phyloP scores from a whole-genome alignment of 2,329 filamentous ascomycete species.

The Apiospora phragmitis region DNA sequence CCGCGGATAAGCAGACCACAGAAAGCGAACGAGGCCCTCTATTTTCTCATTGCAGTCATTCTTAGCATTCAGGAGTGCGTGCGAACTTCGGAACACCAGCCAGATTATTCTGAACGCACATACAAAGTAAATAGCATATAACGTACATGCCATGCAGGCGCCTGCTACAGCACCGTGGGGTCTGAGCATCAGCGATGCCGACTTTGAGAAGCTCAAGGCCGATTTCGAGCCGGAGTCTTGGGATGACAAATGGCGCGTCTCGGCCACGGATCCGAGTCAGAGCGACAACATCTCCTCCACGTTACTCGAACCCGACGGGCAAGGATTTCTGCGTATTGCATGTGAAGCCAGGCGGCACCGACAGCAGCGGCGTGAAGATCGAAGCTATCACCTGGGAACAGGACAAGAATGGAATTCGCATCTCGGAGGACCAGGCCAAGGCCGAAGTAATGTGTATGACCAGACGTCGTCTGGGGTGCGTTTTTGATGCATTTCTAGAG shows the following conservation, averaged over 20 bases:
- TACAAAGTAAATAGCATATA: neutral
- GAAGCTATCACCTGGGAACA: slow-evolving; percentile 20
- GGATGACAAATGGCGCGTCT: slow-evolving; percentile 19
- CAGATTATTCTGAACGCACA: neutral
- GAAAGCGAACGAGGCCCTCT: too few relatives aligned
- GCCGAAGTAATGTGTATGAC: slow-evolving; percentile 16
- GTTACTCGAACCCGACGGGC: slow-evolving; percentile 14
- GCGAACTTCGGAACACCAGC: neutral
- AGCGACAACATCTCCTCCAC: slow-evolving; percentile 17
- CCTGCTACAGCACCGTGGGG: slow-evolving; percentile 17
- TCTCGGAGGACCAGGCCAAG: slow-evolving; percentile 18
- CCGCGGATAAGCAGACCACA: too few relatives aligned
- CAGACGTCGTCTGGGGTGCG: slow-evolving; percentile 14
- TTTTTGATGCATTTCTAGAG: slow-evolving; percentile 18
- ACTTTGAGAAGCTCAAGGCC: slow-evolving; percentile 19
- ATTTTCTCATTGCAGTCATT: too few relatives aligned
- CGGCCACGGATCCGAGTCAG: slow-evolving; percentile 14
- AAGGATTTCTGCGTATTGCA: slow-evolving; percentile 17
- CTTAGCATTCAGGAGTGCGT: neutral
- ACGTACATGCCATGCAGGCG: slow-evolving; percentile 15
- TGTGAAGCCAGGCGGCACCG: slow-evolving; percentile 8
- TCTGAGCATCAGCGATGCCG: slow-evolving; percentile 18
- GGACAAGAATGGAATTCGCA: slow-evolving; percentile 15
- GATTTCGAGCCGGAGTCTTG: slow-evolving; percentile 15
- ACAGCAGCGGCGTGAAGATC: slow-evolving; percentile 9